These are phyloP conservation scores for Stropharia rugosoannulata DNA, from an alignment of 768 basidiomycete genomes.

Conservation along the genomic window DNA sequence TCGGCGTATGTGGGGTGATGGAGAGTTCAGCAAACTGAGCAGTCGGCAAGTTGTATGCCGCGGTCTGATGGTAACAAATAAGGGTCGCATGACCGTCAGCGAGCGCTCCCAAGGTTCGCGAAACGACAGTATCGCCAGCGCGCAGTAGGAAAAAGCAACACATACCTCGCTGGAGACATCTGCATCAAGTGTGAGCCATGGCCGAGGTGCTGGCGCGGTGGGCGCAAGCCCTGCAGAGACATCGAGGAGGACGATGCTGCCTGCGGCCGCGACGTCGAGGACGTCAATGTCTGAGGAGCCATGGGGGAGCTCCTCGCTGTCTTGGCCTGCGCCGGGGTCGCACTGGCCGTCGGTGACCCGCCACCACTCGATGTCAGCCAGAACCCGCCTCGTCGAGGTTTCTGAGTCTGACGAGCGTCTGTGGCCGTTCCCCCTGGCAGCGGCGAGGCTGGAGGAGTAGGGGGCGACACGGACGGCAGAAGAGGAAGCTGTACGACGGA, in stretches of 20 bases:
- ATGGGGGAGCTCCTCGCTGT: constrained; percentile 38
- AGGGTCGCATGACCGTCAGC: constrained; percentile 4
- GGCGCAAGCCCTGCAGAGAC: constrained; percentile 39
- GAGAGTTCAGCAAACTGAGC: constrained; percentile 55
- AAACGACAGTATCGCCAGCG: neutral
- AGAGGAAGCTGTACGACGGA: constrained; percentile 75
- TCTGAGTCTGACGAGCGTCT: constrained; percentile 73
- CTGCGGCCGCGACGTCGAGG: constrained; percentile 19
- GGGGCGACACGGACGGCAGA: constrained; percentile 70
- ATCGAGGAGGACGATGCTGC: constrained; percentile 34
- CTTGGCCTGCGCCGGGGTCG: constrained; percentile 42
- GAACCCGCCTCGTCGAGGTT: constrained; percentile 61
- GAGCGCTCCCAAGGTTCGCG: neutral
- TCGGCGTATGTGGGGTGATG: constrained; percentile 53
- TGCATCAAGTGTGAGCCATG: constrained; percentile 26
- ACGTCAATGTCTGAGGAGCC: constrained; percentile 33
- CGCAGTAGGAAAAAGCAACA: constrained; percentile 9
- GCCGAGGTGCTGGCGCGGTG: constrained; percentile 33
- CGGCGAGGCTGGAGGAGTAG: constrained; percentile 45
- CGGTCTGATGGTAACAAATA: constrained; percentile 22
- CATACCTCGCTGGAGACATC: constrained; percentile 37
- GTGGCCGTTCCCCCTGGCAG: constrained; percentile 39
- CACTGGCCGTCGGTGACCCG: constrained; percentile 72
- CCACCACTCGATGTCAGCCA: constrained; percentile 91
- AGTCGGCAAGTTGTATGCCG: constrained; percentile 32